Evolutionary conservation across 257 asterid genomes (phyloP).

Genomic region (Ocimum tenuiflorum): DNA sequence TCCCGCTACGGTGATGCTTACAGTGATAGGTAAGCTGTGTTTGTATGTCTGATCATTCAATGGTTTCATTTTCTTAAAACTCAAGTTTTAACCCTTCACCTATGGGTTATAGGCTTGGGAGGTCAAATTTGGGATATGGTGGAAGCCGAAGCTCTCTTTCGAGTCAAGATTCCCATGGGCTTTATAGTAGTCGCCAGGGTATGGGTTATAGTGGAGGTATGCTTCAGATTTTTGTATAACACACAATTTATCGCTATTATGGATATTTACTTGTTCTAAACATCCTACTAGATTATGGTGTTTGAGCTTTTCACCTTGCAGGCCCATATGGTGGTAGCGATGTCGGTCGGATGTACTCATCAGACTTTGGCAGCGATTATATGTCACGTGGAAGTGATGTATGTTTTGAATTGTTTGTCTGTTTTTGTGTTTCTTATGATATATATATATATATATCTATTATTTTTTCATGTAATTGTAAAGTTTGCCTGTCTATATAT

Average conservation of each 20-base stretch:
- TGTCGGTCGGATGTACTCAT: constrained; percentile 73
- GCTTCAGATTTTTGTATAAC: constrained; percentile 6
- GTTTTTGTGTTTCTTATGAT: neutral
- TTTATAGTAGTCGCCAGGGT: constrained; percentile 74
- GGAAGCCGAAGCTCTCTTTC: constrained; percentile 68
- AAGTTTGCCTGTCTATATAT: constrained; percentile 5
- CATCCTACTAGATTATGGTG: neutral
- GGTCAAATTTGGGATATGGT: constrained; percentile 74
- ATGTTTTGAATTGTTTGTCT: constrained; percentile 20
- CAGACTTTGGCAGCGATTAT: constrained; percentile 73
- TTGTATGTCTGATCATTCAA: neutral
- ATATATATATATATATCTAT: too few relatives aligned
- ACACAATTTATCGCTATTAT: neutral
- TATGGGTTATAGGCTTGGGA: constrained; percentile 47
- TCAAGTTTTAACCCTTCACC: neutral
- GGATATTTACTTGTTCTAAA: neutral
- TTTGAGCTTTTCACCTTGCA: constrained; percentile 23
- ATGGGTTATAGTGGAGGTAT: constrained; percentile 81
- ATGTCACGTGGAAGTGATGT: constrained; percentile 78
- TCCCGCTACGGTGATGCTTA: constrained; percentile 80
- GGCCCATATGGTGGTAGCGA: constrained; percentile 80
- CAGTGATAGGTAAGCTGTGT: constrained; percentile 56
- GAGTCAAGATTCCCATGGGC: constrained; percentile 75
- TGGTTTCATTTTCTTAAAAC: neutral
- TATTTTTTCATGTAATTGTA: neutral